These are phyloP conservation scores for Calonectria fujianensis DNA, from an alignment of 2,329 filamentous ascomycete genomes.

Conservation along the genomic window DNA sequence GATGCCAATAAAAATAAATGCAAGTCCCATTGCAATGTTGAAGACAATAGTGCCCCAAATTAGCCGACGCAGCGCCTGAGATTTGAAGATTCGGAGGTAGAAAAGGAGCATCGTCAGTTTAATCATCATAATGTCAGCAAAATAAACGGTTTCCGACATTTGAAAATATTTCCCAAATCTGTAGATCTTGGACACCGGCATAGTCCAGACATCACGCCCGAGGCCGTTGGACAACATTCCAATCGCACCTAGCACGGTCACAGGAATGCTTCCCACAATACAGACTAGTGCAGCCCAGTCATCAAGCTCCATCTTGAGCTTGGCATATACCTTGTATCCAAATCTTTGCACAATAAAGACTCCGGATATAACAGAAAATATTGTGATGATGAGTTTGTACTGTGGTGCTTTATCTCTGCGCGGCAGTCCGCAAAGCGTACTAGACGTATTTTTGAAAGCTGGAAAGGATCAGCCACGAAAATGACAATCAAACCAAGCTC, in stretches of 20 bases:
- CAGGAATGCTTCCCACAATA: not conserved
- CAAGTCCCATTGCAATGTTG: not conserved
- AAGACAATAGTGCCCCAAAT: not conserved
- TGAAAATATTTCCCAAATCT: conserved; percentile 5
- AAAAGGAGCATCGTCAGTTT: conserved; percentile 1
- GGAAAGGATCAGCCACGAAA: not conserved
- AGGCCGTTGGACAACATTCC: not conserved
- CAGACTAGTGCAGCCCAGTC: not conserved
- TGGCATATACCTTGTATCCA: not conserved
- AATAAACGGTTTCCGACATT: not conserved
- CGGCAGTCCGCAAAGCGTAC: not conserved
- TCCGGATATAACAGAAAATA: not conserved
- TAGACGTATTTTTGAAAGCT: conserved; percentile 3
- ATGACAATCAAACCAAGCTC: not conserved
- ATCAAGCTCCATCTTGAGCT: conserved; percentile 1
- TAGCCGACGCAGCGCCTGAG: not conserved
- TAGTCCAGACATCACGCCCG: not conserved
- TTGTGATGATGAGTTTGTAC: not conserved
- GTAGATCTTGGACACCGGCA: not conserved
- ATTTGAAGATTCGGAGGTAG: not conserved
- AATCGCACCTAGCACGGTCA: not conserved
- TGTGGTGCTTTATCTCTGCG: not conserved
- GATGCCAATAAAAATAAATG: not conserved
- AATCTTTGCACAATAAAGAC: not conserved
- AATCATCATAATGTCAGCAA: not conserved